Base-by-base conservation (phyloP, 768 basidiomycete species). In the Tylopilus sp. region DNA sequence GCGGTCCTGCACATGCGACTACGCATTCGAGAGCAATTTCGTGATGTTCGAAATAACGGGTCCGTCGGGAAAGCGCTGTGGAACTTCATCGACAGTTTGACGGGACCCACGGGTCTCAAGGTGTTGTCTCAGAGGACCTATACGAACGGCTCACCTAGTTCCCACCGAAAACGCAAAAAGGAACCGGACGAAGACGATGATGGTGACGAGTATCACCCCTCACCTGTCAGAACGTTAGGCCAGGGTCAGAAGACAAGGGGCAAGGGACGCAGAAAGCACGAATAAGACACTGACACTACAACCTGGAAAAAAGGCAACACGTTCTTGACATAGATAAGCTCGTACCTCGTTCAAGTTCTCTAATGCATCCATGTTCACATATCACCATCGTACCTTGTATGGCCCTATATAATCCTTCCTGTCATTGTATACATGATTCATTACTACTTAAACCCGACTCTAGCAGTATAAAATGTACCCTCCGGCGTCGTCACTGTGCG, bases 401-500 rank as follows among this genome's bases (percentile, higher is more conserved):
- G n/a, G n/a, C n/a, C n/a, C n/a, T n/a, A n/a, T n/a, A n/a, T 28
- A 28, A 3, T n/a, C 15, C 35, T 17, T 11, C 35, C 31, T 13
- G 31, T 33, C 31, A 33, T n/a, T n/a, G n/a, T n/a, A n/a, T n/a
- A n/a, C n/a, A n/a, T n/a, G n/a, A n/a, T n/a, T n/a, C n/a, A n/a
- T n/a, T n/a, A n/a, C 40, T 7, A 31, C 6, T 58, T 69, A 82
- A 30, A 83, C 60, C 81, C 80, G 26, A 76, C 79, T 56, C 88
- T 73, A 1, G 87, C 78, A 1, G 86, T 88, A 67, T 92, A 95
- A 79, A 82, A 88, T 31, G 80, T 66, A 0, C 86, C 86, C 11
- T 80, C 75, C 0, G 75, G 62, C 46, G 88, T 86, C 46, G 85
- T 89, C 39, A 84, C 78, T 3, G 88, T 80, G 41, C 95, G 75